Conservation (phyloP, 805 yeast species). For the Metschnikowia hibisci region DNA sequence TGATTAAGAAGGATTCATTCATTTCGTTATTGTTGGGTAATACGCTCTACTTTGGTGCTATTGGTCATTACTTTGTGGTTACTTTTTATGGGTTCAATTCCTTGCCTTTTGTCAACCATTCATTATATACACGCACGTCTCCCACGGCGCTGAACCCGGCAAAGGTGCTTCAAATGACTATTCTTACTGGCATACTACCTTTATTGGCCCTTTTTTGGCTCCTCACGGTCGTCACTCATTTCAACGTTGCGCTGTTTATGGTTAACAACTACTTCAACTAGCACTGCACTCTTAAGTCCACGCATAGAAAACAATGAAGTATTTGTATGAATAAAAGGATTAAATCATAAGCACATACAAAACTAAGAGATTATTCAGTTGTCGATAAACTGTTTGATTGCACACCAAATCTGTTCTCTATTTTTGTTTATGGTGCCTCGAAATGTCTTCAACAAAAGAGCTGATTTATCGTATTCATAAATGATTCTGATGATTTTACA, state of each 20-base stretch:
- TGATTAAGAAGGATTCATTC: constrained; percentile 57
- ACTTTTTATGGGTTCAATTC: constrained; percentile 81
- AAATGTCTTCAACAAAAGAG: too few species aligned
- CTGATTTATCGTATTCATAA: too few species aligned
- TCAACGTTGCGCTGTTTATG: constrained; percentile 71
- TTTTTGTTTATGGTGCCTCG: too few species aligned
- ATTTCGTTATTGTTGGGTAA: constrained; percentile 74
- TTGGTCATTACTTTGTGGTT: constrained; percentile 71
- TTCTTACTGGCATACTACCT: constrained; percentile 66
- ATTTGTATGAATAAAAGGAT: too few species aligned
- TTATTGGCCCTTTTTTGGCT: constrained; percentile 55
- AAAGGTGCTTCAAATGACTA: constrained; percentile 44
- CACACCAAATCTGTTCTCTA: not conserved
- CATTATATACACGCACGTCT: constrained; percentile 14
- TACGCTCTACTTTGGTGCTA: constrained; percentile 64
- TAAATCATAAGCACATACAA: too few species aligned
- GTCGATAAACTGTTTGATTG: too few species aligned
- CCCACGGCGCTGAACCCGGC: constrained; percentile 41
- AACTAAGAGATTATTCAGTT: too few species aligned
- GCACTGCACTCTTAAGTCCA: too few species aligned
- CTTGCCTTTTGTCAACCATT: constrained; percentile 31
- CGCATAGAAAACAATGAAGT: too few species aligned
- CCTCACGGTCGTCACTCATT: constrained; percentile 55
- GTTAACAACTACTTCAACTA: constrained; percentile 41
- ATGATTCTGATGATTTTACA: too few species aligned